These are phyloP conservation scores for Pseudopediastrum boryanum DNA, from an alignment of 139 green algal species.

Conservation along the genomic window DNA sequence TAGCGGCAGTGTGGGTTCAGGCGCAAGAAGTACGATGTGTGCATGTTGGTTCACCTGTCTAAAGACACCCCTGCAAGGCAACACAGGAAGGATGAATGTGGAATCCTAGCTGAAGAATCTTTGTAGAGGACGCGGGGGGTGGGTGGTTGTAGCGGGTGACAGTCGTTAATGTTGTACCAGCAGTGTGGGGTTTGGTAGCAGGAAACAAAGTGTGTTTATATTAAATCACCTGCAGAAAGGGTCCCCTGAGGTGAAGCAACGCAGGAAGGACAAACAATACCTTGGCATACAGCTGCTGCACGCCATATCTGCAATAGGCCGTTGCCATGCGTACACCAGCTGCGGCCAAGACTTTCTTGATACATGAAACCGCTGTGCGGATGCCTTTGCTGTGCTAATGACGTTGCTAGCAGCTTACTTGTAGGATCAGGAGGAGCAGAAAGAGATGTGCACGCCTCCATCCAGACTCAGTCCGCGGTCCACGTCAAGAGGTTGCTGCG, in stretches of 20 bases:
- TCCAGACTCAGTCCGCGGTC: constrained; percentile 31
- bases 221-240: neutral
- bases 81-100: too few species aligned
- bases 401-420: constrained; percentile 36
- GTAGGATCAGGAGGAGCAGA: constrained; percentile 74
- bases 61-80: too few species aligned
- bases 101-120: too few species aligned
- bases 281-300: constrained; percentile 15
- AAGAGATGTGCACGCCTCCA: constrained; percentile 58
- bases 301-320: neutral
- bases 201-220: too few species aligned
- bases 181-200: too few species aligned
- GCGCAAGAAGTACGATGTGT: too few species aligned
- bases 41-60: too few species aligned
- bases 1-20: neutral
- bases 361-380: neutral
- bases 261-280: neutral
- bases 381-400: neutral
- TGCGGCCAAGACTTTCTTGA: neutral
- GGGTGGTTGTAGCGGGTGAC: too few species aligned
- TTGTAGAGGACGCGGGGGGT: too few species aligned
- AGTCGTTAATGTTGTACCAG: too few species aligned
- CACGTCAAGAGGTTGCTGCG: neutral
- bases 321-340: neutral
- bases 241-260: neutral